A percentile compares a stretch with the other conserved stretches of the same genome.
phyloP scores from a whole-genome alignment of 1,139 yeast genomes.

The Pichia sp. region DNA sequence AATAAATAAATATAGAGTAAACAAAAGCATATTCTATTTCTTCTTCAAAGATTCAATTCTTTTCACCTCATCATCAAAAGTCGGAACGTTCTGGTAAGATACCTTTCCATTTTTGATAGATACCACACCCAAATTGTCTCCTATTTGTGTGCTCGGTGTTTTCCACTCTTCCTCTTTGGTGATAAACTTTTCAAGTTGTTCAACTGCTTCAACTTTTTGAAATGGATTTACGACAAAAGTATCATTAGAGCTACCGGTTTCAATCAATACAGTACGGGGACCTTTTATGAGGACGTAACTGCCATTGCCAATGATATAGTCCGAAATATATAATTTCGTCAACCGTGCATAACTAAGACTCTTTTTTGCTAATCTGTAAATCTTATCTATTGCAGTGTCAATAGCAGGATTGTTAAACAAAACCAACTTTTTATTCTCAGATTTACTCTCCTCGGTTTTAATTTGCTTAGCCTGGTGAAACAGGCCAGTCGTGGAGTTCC shows the following conservation, averaged over 20 bases:
- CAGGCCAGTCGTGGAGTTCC: conserved; percentile 12
- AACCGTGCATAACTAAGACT: background rate
- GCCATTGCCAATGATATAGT: conserved; percentile 26
- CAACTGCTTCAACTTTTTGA: background rate
- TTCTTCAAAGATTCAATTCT: conserved; percentile 24
- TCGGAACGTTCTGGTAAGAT: conserved; percentile 37
- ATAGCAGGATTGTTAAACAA: conserved; percentile 5
- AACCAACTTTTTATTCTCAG: background rate
- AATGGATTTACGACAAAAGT: conserved; percentile 10
- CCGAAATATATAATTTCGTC: conserved; percentile 1
- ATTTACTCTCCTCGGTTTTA: background rate
- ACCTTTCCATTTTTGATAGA: conserved; percentile 37
- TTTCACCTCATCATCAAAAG: conserved; percentile 35
- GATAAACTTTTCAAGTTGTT: conserved; percentile 20
- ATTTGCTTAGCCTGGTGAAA: conserved; percentile 1
- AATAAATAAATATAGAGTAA: too few species aligned
- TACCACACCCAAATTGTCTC: conserved; percentile 43
- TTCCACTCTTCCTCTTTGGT: conserved; percentile 24
- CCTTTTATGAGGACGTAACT: conserved; percentile 46
- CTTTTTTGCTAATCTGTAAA: background rate
- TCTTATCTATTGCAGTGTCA: conserved; percentile 1
- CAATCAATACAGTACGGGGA: conserved; percentile 48
- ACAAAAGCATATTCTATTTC: too few species aligned
- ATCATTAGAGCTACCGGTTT: conserved; percentile 29
- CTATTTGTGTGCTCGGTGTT: conserved; percentile 17